Base-by-base conservation (phyloP, 768 basidiomycete species). In the Rubroboletus satanas region DNA sequence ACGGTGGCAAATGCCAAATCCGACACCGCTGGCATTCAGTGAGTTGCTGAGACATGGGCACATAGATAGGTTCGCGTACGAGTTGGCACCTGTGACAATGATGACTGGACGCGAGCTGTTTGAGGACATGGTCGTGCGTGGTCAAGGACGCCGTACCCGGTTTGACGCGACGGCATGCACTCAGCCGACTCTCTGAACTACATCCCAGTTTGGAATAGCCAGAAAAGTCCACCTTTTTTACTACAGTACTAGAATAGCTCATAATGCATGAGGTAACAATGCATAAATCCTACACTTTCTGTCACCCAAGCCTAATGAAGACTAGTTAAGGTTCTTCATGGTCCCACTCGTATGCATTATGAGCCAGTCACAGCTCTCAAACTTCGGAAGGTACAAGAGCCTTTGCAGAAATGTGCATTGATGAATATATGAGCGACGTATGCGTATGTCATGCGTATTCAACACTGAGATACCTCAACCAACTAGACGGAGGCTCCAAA, bases 1-100 rank as follows among this genome's bases (percentile, higher is more conserved):
- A 45, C 92, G 85, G 57, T 86, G 82, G 72, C 90, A 92, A 42
- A 89, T 86, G 12, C 88, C 90, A 66, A 87, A 88, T 15, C 92
- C 92, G 17, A 94, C 78, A 52, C 92, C 92, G 37, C 91, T 93
- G 66, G 66, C 3, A 53, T 54, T 46, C 83, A 87, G 63, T 28
- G 57, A 58, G 59, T 23, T 42, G 15, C 15, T 45, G 54, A 53
- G 31, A 38, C 45, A 7, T 37, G 50, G 9, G 5, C 33, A 31
- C 36, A 21, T 21, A 6, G 31, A 52, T 14, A 44, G 32, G 29
- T 42, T 39, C 18, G 60, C 77, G 46, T 66, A 86, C 87, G 78
- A 75, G 62, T 88, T 89, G 10, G 86, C 87, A 37, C 87, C 87
- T 18, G 87, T 89, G 9, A 88, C 84, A 42, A 88, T 69, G 45